Base-by-base conservation (phyloP, 495 filamentous ascomycete genomes). In the Endocarpon pusillum region DNA sequence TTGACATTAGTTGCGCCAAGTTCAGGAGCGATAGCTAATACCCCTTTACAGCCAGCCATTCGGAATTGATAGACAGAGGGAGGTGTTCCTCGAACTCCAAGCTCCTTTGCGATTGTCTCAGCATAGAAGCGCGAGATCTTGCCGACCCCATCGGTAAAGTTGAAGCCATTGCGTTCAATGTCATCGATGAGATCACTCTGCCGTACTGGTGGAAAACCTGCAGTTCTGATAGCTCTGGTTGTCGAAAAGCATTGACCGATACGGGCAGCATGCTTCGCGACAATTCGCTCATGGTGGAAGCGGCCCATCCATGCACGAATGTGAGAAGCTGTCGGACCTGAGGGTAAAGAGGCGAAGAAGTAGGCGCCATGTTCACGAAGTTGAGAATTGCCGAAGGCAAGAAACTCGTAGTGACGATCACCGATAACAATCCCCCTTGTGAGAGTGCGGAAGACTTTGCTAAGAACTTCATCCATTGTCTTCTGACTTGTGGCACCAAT, bases 171-270 rank as follows among this genome's bases (percentile, higher is more conserved):
- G 4, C 66, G 64, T 23, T 67, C 58, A 4, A 93, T 61, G 37
- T 96, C 89, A 2, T 58, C 44, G 22, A 75, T 60, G 9, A 52
- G 42, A 14, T 57, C 54, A 14, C 70, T 51, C 2, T 51, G 50
- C 28, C 4, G 14, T 5, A 17, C 12, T 1, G 55, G 55, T 3
- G 44, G 37, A 26, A 45, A 58, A 1, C 51, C 43, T 9, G 61
- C 53, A 18, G 54, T 53, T 4, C 44, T 47, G 31, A 91, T 67
- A 17, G 78, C 71, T 30, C 78, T 63, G 0, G 89, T 96, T 0
- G 89, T 94, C 0, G 89, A 94, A 49, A 96, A 94, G 49, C 84
- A 91, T 55, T 96, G 91, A 0, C 91, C 89, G 10, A 96, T 54
- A 25, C 91, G 66, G 21, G 91, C 80, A 21, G 81, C 76, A 52